Conservation (phyloP, 2,329 filamentous ascomycete species). For the Delphinella strobiligena region DNA sequence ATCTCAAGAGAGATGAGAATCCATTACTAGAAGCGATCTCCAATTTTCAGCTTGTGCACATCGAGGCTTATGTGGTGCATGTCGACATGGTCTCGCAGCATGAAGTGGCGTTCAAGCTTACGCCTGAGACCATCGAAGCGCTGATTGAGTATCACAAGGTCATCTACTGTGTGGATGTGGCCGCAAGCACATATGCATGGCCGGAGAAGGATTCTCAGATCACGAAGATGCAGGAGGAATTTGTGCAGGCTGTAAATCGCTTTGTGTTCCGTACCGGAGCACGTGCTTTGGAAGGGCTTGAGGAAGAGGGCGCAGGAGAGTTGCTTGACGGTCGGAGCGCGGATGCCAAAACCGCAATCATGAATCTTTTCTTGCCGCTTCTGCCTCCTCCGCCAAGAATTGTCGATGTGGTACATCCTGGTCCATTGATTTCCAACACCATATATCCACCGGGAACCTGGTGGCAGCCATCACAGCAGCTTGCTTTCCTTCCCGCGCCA, state of each 20-base stretch:
- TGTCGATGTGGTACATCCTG: slow-evolving; percentile 78
- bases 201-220: slow-evolving; percentile 90
- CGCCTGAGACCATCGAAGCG: slow-evolving; percentile 81
- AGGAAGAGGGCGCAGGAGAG: slow-evolving; percentile 93
- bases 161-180: slow-evolving; percentile 80
- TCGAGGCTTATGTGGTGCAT: slow-evolving; percentile 96
- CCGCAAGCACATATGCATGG: slow-evolving; percentile 86
- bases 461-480: slow-evolving; percentile 60
- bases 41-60: slow-evolving; percentile 85
- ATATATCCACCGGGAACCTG: slow-evolving; percentile 54
- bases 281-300: slow-evolving; percentile 81
- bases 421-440: slow-evolving; percentile 74
- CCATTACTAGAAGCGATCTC: slow-evolving; percentile 75
- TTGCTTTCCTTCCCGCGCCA: slow-evolving; percentile 49
- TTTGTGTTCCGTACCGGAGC: slow-evolving; percentile 89
- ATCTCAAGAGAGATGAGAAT: slow-evolving; percentile 70
- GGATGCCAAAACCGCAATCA: slow-evolving; percentile 80
- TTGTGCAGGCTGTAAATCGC: slow-evolving; percentile 91
- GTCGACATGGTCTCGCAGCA: slow-evolving; percentile 98
- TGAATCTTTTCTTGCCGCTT: slow-evolving; percentile 72
- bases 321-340: slow-evolving; percentile 83
- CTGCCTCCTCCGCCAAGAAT: slow-evolving; percentile 79
- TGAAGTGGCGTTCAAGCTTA: slow-evolving; percentile 97
- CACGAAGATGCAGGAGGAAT: slow-evolving; percentile 96
- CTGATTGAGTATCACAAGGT: slow-evolving; percentile 95